phyloP scores from a whole-genome alignment of 1,284 basidiomycete genomes.

The Cryptococcus floricola region DNA sequence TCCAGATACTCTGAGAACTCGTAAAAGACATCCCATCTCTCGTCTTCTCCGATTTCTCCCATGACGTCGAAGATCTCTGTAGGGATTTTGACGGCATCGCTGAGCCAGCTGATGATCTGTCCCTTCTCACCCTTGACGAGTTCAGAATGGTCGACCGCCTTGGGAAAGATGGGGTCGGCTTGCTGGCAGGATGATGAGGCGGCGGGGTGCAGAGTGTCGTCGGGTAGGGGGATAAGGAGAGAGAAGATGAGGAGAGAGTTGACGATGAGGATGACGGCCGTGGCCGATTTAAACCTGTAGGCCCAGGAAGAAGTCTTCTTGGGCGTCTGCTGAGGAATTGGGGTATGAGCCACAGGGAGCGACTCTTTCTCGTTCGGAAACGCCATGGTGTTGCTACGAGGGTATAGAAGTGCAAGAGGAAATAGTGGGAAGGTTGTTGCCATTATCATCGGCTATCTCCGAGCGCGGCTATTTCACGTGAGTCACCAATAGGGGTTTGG shows the following conservation, averaged over 20 bases:
- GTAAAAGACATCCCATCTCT: constrained; percentile 47
- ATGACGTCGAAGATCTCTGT: constrained; percentile 50
- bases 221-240: not conserved
- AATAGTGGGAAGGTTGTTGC: not conserved
- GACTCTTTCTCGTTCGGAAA: not conserved
- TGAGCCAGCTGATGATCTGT: constrained; percentile 34
- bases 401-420: not conserved
- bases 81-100: constrained; percentile 39
- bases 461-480: too few species aligned
- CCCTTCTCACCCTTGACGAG: constrained; percentile 28
- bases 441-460: too few species aligned
- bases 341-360: not conserved
- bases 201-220: not conserved
- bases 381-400: not conserved
- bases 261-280: not conserved
- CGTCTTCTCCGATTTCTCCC: constrained; percentile 45
- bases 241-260: not conserved
- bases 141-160: constrained; percentile 19
- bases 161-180: constrained; percentile 22
- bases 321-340: not conserved
- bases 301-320: not conserved
- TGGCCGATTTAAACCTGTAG: not conserved
- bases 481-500: too few species aligned
- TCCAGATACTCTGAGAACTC: constrained; percentile 47
- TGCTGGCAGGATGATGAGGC: constrained; percentile 21